Evolutionary conservation across 2,329 filamentous ascomycete genomes (phyloP).

Genomic region (Harringtonia lauricola): DNA sequence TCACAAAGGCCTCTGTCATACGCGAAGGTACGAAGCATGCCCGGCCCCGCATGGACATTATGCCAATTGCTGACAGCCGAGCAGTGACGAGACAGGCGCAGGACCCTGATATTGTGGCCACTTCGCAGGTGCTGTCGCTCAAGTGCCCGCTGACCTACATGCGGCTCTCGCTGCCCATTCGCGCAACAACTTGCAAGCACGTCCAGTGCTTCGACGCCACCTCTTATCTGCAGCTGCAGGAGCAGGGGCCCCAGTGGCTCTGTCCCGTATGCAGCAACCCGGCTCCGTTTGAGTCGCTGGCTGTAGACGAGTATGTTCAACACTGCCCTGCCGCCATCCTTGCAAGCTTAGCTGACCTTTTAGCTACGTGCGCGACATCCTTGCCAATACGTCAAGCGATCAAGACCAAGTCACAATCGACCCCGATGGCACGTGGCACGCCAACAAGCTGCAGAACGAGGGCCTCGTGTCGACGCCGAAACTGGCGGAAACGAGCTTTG

Average conservation of each 20-base stretch:
- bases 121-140: conserved; percentile 77
- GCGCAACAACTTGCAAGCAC: conserved; percentile 71
- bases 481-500: conserved; percentile 11
- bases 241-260: conserved; percentile 94
- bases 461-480: conserved; percentile 6
- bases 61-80: conserved; percentile 7
- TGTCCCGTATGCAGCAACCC: conserved; percentile 87
- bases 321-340: too few relatives aligned
- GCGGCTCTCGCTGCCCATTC: conserved; percentile 68
- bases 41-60: neutral
- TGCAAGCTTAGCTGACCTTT: conserved; percentile 13
- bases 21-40: conserved; percentile 56
- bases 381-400: conserved; percentile 58
- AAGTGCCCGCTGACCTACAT: conserved; percentile 88
- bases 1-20: conserved; percentile 73
- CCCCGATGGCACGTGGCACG: conserved; percentile 68
- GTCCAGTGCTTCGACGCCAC: conserved; percentile 91
- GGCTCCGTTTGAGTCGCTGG: conserved; percentile 69
- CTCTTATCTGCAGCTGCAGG: conserved; percentile 85
- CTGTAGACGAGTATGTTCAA: conserved; percentile 67
- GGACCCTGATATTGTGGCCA: conserved; percentile 82
- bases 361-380: conserved; percentile 80
- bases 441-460: conserved; percentile 15
- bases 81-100: conserved; percentile 69
- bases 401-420: conserved; percentile 85